Evolutionary conservation across 202 grass and related monocot genomes (phyloP).

Genomic region (Schoenoplectus tabernaemontani): DNA sequence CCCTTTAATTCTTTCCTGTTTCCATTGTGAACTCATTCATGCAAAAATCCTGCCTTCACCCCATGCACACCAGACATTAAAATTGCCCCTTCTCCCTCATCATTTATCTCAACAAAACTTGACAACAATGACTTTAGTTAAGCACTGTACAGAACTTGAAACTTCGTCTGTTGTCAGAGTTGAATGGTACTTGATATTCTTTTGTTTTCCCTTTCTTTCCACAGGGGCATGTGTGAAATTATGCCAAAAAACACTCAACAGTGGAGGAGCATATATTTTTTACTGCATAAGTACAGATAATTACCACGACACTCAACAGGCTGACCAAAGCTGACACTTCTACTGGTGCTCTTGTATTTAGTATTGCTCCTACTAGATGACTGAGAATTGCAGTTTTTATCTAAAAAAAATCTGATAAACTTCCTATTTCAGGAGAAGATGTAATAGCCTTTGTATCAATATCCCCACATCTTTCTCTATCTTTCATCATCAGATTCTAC

Average conservation of each 20-base stretch:
- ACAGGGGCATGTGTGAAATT: neutral
- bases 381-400: constrained; percentile 11
- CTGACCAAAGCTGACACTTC: neutral
- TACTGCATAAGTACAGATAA: neutral
- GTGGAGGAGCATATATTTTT: neutral
- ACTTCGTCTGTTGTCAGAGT: neutral
- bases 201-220: neutral
- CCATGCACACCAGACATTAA: neutral
- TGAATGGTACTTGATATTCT: neutral
- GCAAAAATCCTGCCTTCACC: neutral
- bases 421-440: constrained; percentile 10
- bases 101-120: neutral
- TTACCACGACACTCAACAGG: constrained; percentile 12
- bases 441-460: neutral
- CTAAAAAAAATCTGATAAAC: neutral
- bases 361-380: neutral
- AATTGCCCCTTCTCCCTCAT: neutral
- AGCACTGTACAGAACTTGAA: neutral
- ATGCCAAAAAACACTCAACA: neutral
- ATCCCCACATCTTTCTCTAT: constrained; percentile 8
- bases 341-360: neutral
- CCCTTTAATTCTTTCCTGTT: neutral
- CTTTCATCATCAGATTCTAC: constrained; percentile 63
- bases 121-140: neutral
- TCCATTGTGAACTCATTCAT: neutral